Evolutionary conservation across 1,139 yeast species (phyloP), one percentile per base, ranked within the genome.

Genomic region (Meyerozyma elateridarum): DNA sequence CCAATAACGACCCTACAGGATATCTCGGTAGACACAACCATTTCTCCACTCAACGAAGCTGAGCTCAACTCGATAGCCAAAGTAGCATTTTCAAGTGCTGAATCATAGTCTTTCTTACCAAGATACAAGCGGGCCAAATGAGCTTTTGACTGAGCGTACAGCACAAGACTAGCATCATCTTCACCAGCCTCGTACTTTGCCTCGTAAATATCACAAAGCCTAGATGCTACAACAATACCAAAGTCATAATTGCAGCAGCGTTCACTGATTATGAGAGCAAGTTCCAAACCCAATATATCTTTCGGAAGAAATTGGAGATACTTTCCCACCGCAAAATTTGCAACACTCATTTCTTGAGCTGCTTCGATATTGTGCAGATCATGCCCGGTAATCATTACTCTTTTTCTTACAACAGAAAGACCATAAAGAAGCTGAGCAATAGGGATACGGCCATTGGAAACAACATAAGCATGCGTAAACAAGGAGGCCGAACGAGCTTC

Each of bases 371-470:
- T 74, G 37, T 70, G 55, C n/a, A 70, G 66, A 42, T 73, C 76
- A 32, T 55, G 55, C 4, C 55, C 56, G 3, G 55, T 40, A 1
- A 61, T 38, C 2, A 36, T 66, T 21, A 76, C 55, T 26, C 73
- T 53, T 33, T 61, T 67, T 36, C 61, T 40, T 22, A 80, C 64
- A 24, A 78, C 71, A 1, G 81, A 67, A 26, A 76, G 58, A 0
- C 88, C 93, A 54, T 80, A 87, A 25, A 85, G 59, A 29, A 87
- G 54, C 51, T 84, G 88, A 0, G 91, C 78, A 33, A 78, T 55
- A n/a, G 83, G 78, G 16, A 79, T 74, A 31, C 72, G 61, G 1
- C 95, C 95, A 47, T 80, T 81, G 1, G 95, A 78, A 30, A 88
- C 59, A 11, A 79, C 71, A 45, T 73, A 83, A 0, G 95, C 83